phyloP scores from a whole-genome alignment of 2,329 filamentous ascomycete species.

The Colletotrichum magnum region DNA sequence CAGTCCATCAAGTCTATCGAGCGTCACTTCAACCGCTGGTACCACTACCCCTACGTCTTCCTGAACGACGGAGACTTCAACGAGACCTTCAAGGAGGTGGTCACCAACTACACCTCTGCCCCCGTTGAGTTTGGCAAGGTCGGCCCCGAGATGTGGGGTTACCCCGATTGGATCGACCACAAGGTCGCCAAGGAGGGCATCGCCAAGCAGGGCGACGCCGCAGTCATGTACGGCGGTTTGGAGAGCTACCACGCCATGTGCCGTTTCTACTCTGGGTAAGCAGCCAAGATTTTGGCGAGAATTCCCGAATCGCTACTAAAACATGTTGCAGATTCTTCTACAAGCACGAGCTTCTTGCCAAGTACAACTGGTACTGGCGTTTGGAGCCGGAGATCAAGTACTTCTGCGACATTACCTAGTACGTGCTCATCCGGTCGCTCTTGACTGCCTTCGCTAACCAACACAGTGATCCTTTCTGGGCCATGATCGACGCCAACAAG shows the following conservation, averaged over 20 bases:
- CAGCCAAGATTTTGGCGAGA: not conserved
- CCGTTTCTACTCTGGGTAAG: conserved; percentile 95
- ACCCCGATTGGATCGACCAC: conserved; percentile 94
- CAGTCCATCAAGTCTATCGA: conserved; percentile 98
- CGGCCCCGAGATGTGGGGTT: conserved; percentile 92
- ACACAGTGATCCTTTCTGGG: conserved; percentile 88
- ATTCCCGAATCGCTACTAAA: conserved; percentile 43
- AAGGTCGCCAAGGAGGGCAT: conserved; percentile 97
- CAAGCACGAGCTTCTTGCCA: conserved; percentile 93
- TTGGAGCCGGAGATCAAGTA: conserved; percentile 99
- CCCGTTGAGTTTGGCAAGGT: conserved; percentile 95
- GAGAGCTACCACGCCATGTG: conserved; percentile 99
- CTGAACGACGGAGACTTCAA: conserved; percentile 98
- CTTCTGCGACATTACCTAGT: conserved; percentile 99
- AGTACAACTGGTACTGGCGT: conserved; percentile 99
- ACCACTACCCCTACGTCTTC: conserved; percentile 98
- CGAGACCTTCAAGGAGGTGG: conserved; percentile 88
- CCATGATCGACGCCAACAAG: conserved; percentile 96
- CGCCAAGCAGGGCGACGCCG: conserved; percentile 93
- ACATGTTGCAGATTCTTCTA: conserved; percentile 81
- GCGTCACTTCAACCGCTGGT: conserved; percentile 99
- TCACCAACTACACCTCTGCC: conserved; percentile 90
- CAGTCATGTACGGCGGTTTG: conserved; percentile 99
- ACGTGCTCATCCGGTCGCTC: conserved; percentile 45
- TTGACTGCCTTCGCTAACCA: conserved; percentile 25